These are phyloP conservation scores for Hypomontagnella submonticulosa DNA, from an alignment of 495 filamentous ascomycete species.

Conservation along the genomic window DNA sequence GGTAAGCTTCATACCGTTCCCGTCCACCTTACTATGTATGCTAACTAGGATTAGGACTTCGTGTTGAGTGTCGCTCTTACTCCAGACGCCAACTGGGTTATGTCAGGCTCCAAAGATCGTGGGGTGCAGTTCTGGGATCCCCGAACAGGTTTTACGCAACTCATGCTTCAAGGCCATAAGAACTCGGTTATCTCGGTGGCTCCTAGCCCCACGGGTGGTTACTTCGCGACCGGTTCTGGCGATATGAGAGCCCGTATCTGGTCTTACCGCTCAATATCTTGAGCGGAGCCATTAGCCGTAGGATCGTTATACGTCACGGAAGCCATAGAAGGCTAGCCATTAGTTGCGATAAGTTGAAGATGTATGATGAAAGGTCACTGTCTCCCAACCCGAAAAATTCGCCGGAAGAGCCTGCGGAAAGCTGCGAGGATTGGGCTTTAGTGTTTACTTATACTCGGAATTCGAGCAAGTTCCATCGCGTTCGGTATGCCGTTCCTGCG, in stretches of 20 bases:
- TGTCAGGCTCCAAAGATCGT: conserved; percentile 90
- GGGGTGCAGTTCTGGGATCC: conserved; percentile 96
- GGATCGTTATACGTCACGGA: background rate
- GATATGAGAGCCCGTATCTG: conserved; percentile 93
- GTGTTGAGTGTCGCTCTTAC: conserved; percentile 90
- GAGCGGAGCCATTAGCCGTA: background rate
- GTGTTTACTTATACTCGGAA: conserved; percentile 7
- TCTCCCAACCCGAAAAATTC: too few species aligned
- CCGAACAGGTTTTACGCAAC: conserved; percentile 83
- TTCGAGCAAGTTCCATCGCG: background rate
- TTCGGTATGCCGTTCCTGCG: background rate
- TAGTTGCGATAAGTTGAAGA: too few species aligned
- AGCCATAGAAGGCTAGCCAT: too few species aligned
- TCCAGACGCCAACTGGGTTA: conserved; percentile 87
- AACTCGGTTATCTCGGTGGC: conserved; percentile 93
- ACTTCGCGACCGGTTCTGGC: conserved; percentile 89
- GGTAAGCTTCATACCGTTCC: conserved; percentile 61
- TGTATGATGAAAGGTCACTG: too few species aligned
- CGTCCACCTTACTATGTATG: conserved; percentile 17
- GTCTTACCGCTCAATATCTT: conserved; percentile 66
- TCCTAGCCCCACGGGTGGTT: conserved; percentile 79
- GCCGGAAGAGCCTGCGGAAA: background rate
- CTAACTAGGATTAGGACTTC: conserved; percentile 73
- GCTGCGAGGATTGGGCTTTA: background rate
- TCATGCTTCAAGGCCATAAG: conserved; percentile 94